Evolutionary conservation across 305 asterid genomes (phyloP).

Genomic region (Fraxinus latifolia): DNA sequence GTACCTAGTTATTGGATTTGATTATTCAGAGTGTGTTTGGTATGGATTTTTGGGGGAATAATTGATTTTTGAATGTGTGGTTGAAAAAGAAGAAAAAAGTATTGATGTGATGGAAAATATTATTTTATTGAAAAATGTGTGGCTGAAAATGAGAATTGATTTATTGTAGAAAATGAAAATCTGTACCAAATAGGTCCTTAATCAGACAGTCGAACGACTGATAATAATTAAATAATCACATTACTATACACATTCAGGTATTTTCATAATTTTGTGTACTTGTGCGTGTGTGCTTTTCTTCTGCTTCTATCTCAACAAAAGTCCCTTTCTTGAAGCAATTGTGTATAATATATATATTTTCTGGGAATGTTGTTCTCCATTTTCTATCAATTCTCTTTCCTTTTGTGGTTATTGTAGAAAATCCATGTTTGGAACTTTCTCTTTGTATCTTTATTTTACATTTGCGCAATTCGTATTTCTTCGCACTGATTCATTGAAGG

Average conservation of each 20-base stretch:
- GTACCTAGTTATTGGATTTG: not conserved
- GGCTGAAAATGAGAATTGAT: no score
- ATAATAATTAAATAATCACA: not conserved
- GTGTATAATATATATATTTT: not conserved
- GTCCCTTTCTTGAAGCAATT: not conserved
- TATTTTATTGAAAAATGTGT: no score
- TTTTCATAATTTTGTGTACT: not conserved
- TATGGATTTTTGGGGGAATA: no score
- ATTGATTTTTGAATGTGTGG: no score
- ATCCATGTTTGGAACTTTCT: constrained; percentile 40
- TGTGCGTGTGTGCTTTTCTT: not conserved
- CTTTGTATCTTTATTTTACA: constrained; percentile 19
- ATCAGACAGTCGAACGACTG: not conserved
- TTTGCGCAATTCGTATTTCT: not conserved
- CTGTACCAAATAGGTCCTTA: no score
- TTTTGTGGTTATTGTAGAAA: not conserved
- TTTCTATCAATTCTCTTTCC: not conserved
- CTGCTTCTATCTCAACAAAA: not conserved
- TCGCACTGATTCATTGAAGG: not conserved
- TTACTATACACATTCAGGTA: not conserved
- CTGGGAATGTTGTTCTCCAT: constrained; percentile 1
- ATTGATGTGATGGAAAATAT: no score
- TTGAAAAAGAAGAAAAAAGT: no score
- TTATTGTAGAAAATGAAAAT: no score
- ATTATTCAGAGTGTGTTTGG: no score